A percentile compares a stretch with the other conserved stretches of the same genome.
These are phyloP conservation scores for Cercophora samala DNA, from an alignment of 495 filamentous ascomycete genomes.

Conservation along the genomic window DNA sequence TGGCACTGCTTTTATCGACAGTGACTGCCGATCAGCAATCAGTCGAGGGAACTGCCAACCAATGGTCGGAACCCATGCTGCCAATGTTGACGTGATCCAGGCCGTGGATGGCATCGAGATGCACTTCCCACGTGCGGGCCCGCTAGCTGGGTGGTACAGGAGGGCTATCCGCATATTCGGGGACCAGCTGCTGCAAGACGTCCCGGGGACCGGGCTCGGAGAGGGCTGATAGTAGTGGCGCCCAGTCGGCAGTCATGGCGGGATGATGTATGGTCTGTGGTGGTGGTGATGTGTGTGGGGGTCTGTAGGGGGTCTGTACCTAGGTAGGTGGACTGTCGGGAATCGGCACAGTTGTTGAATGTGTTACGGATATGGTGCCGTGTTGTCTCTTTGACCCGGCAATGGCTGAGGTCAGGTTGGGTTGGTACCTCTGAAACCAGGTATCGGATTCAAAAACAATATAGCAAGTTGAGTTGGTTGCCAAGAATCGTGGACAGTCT, in stretches of 20 bases:
- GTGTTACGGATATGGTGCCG: too few relatives aligned
- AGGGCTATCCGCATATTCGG: not conserved
- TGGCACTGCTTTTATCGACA: not conserved
- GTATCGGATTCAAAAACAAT: too few relatives aligned
- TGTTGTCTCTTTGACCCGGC: too few relatives aligned
- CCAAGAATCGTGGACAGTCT: not conserved
- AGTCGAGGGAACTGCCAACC: not conserved
- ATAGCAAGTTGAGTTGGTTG: too few relatives aligned
- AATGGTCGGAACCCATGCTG: not conserved
- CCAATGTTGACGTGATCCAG: slow-evolving; percentile 9
- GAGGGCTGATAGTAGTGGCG: not conserved
- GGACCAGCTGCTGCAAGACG: not conserved
- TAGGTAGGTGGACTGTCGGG: too few relatives aligned
- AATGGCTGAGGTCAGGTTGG: not conserved
- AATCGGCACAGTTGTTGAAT: too few relatives aligned
- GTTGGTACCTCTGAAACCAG: not conserved
- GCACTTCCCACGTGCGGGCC: not conserved
- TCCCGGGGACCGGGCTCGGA: not conserved
- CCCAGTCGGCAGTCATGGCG: not conserved
- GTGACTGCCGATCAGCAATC: not conserved
- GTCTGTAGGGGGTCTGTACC: too few relatives aligned
- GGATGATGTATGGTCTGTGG: not conserved
- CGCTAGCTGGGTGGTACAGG: not conserved
- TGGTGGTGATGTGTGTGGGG: not conserved
- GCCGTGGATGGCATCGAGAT: not conserved